Percentiles rank a stretch among this genome's conserved stretches.
These are phyloP conservation scores for Fusarium humuli DNA, from an alignment of 2,329 filamentous ascomycete species.

Conservation along the genomic window DNA sequence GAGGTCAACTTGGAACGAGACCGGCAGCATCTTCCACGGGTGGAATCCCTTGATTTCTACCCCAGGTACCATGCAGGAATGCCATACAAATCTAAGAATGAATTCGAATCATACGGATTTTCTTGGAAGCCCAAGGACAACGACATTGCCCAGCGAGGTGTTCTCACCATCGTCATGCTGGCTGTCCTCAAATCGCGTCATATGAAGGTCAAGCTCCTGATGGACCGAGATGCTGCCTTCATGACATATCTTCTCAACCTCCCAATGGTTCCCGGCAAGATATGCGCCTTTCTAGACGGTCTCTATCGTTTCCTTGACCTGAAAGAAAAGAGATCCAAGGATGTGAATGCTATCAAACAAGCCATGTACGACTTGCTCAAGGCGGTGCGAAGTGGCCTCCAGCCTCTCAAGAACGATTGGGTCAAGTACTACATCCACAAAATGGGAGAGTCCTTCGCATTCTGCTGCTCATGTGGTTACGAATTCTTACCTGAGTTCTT, in stretches of 20 bases:
- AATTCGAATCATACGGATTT: constrained; percentile 46
- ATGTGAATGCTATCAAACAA: constrained; percentile 23
- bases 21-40: constrained; percentile 2
- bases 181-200: constrained; percentile 50
- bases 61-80: constrained; percentile 49
- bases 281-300: constrained; percentile 51
- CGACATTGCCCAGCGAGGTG: constrained; percentile 50
- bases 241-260: constrained; percentile 46
- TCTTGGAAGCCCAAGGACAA: constrained; percentile 42
- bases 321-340: neutral
- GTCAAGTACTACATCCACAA: constrained; percentile 39
- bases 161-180: constrained; percentile 51
- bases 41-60: constrained; percentile 51
- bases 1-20: constrained; percentile 50
- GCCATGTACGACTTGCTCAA: constrained; percentile 51
- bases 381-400: constrained; percentile 47
- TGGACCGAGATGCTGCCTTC: constrained; percentile 49
- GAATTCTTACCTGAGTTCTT: constrained; percentile 51
- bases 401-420: constrained; percentile 39
- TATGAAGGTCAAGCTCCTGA: constrained; percentile 49
- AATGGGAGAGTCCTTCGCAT: constrained; percentile 44
- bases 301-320: constrained; percentile 48
- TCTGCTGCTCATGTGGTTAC: constrained; percentile 53
- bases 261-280: constrained; percentile 47
- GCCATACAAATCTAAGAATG: constrained; percentile 16